Conservation (phyloP, 768 basidiomycete species). For the Boletus rubescentipes region DNA sequence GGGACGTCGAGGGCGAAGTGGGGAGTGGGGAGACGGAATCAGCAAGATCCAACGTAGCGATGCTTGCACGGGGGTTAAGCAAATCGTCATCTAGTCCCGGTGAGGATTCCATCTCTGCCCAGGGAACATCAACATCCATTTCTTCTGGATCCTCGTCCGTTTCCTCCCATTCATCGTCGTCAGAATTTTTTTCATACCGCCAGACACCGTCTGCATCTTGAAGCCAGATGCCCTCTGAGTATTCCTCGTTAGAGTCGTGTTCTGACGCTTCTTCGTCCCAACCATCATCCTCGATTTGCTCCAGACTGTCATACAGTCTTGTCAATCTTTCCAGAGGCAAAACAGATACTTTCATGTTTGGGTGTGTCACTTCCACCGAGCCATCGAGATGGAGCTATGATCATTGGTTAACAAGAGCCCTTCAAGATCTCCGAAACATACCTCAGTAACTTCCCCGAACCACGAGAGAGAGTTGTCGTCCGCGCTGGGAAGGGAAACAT, state of each 20-base stretch:
- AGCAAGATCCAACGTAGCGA: slow-evolving; percentile 18
- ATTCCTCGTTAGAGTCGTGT: slow-evolving; percentile 39
- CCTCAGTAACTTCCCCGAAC: slow-evolving; percentile 86
- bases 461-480: slow-evolving; percentile 55
- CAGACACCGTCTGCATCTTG: slow-evolving; percentile 41
- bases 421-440: slow-evolving; percentile 31
- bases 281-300: slow-evolving; percentile 71
- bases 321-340: slow-evolving; percentile 71
- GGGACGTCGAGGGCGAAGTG: slow-evolving; percentile 31
- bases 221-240: slow-evolving; percentile 42
- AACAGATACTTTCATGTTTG: slow-evolving; percentile 46
- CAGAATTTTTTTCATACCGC: slow-evolving; percentile 31
- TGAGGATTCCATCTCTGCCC: slow-evolving; percentile 26
- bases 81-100: slow-evolving; percentile 19
- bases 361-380: slow-evolving; percentile 67
- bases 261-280: slow-evolving; percentile 46
- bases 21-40: slow-evolving; percentile 26
- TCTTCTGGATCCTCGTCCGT: slow-evolving; percentile 33
- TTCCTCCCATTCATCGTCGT: slow-evolving; percentile 43
- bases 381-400: slow-evolving; percentile 72
- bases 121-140: slow-evolving; percentile 38
- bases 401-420: slow-evolving; percentile 6
- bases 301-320: slow-evolving; percentile 76
- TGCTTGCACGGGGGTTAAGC: slow-evolving; percentile 14
- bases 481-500: slow-evolving; percentile 41